These are phyloP conservation scores for Tuber borchii DNA, from an alignment of 495 filamentous ascomycete genomes.

Conservation along the genomic window DNA sequence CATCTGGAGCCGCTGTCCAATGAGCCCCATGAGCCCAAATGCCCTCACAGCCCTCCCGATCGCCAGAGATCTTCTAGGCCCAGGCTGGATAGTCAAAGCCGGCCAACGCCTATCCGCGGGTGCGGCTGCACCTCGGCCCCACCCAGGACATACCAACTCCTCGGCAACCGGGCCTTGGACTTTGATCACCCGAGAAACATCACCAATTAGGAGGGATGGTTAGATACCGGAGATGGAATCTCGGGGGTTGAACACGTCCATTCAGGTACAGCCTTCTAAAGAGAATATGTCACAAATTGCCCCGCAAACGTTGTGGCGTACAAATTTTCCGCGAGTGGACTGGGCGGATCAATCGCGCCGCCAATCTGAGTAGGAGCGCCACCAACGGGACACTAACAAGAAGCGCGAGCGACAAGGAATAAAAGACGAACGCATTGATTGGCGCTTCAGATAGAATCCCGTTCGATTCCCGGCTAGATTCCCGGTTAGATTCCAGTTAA, in stretches of 20 bases:
- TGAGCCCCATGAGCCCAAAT: slow-evolving; percentile 46
- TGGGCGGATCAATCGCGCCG: slow-evolving; percentile 10
- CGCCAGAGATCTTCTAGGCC: slow-evolving; percentile 46
- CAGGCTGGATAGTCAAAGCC: slow-evolving; percentile 46
- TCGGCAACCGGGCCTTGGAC: slow-evolving; percentile 47
- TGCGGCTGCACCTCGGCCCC: slow-evolving; percentile 47
- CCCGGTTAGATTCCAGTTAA: too few species aligned
- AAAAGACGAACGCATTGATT: slow-evolving; percentile 21
- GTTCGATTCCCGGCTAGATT: slow-evolving; percentile 21
- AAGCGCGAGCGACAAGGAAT: not conserved
- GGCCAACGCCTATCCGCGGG: slow-evolving; percentile 44
- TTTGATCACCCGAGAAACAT: slow-evolving; percentile 45
- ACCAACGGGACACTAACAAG: slow-evolving; percentile 5
- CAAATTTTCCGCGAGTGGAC: slow-evolving; percentile 40
- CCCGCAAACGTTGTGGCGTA: slow-evolving; percentile 45
- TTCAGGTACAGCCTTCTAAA: slow-evolving; percentile 40
- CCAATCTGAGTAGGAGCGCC: slow-evolving; percentile 9
- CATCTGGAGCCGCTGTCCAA: slow-evolving; percentile 50
- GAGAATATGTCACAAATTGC: slow-evolving; percentile 43
- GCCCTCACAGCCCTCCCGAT: slow-evolving; percentile 43
- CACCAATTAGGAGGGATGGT: slow-evolving; percentile 45
- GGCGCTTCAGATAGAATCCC: slow-evolving; percentile 13
- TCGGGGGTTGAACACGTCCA: slow-evolving; percentile 45
- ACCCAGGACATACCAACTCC: slow-evolving; percentile 49
- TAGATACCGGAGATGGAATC: slow-evolving; percentile 46